These are phyloP conservation scores for Diversispora eburnea DNA, from an alignment of 192 early-diverging fungal species.

Conservation along the genomic window DNA sequence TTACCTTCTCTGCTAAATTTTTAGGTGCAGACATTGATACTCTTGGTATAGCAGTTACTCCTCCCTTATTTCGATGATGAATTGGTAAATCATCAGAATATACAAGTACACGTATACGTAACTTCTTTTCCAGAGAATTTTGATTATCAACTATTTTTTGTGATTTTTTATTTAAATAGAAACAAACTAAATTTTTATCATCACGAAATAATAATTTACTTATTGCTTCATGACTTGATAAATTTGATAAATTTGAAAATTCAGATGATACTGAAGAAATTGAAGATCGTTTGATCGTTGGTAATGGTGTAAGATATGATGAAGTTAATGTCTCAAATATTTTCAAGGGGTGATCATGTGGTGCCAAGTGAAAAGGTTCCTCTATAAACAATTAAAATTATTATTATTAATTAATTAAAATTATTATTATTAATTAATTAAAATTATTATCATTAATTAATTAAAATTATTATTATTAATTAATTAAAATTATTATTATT, in stretches of 20 bases:
- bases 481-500: background rate
- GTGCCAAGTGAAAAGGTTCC: slow-evolving; percentile 39
- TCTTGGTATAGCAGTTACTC: slow-evolving; percentile 2
- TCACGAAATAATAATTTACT: slow-evolving; percentile 5
- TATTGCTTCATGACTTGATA: slow-evolving; percentile 11
- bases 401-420: too few relatives aligned
- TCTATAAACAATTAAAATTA: slow-evolving; percentile 35
- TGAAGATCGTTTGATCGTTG: slow-evolving; percentile 43
- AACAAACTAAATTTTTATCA: slow-evolving; percentile 3
- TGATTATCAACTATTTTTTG: background rate
- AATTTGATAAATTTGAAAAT: slow-evolving; percentile 36
- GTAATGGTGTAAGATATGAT: slow-evolving; percentile 49
- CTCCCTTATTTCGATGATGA: background rate
- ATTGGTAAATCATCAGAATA: slow-evolving; percentile 26
- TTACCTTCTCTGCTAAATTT: slow-evolving; percentile 21
- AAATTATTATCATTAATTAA: background rate
- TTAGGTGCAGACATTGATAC: slow-evolving; percentile 26
- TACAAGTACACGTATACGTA: slow-evolving; percentile 21
- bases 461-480: background rate
- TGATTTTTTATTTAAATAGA: slow-evolving; percentile 22
- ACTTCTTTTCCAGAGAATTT: background rate
- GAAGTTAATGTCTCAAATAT: slow-evolving; percentile 52
- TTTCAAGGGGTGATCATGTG: slow-evolving; percentile 52
- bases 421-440: background rate
- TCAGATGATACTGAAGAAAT: slow-evolving; percentile 33